Evolutionary conservation across 1,284 basidiomycete species (phyloP).

Genomic region (Ceratorhiza oryzae-sativae): DNA sequence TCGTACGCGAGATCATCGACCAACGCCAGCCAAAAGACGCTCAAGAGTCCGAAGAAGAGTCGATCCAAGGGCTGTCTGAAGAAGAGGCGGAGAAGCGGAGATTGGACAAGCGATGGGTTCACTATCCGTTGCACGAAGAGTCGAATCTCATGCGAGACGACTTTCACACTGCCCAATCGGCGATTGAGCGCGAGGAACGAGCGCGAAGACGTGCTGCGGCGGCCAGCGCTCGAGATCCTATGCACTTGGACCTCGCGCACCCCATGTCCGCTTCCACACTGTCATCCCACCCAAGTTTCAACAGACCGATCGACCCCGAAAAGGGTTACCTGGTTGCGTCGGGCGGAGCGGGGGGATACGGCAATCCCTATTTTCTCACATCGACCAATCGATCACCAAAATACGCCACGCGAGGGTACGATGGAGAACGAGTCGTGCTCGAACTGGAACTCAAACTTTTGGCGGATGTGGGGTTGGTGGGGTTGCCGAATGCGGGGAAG

Average conservation of each 20-base stretch:
- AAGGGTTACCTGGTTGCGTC: constrained; percentile 70
- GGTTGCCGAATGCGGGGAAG: constrained; percentile 93
- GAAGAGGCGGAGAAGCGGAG: constrained; percentile 63
- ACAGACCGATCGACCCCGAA: constrained; percentile 46
- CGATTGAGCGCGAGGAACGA: constrained; percentile 69
- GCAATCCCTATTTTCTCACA: constrained; percentile 87
- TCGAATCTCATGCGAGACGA: constrained; percentile 68
- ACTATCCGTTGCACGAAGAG: constrained; percentile 74
- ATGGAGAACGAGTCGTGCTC: constrained; percentile 83
- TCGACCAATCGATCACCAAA: constrained; percentile 76
- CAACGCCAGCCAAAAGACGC: constrained; percentile 65
- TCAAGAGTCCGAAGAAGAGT: constrained; percentile 68
- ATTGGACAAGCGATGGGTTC: constrained; percentile 75
- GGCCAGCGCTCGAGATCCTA: constrained; percentile 51
- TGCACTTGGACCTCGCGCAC: constrained; percentile 61
- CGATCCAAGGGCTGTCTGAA: constrained; percentile 57
- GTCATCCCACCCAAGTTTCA: constrained; percentile 36
- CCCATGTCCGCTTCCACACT: constrained; percentile 54
- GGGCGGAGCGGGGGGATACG: constrained; percentile 86
- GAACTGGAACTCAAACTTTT: constrained; percentile 94
- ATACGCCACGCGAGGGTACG: constrained; percentile 79
- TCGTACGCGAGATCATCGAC: constrained; percentile 78
- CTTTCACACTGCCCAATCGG: constrained; percentile 77
- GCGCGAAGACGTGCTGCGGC: constrained; percentile 55
- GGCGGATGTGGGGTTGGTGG: constrained; percentile 94